Percentiles rank a stretch among this genome's conserved stretches.
phyloP scores from a whole-genome alignment of 108 stramenopile genomes.

The Phaeodactylum tricornutum region DNA sequence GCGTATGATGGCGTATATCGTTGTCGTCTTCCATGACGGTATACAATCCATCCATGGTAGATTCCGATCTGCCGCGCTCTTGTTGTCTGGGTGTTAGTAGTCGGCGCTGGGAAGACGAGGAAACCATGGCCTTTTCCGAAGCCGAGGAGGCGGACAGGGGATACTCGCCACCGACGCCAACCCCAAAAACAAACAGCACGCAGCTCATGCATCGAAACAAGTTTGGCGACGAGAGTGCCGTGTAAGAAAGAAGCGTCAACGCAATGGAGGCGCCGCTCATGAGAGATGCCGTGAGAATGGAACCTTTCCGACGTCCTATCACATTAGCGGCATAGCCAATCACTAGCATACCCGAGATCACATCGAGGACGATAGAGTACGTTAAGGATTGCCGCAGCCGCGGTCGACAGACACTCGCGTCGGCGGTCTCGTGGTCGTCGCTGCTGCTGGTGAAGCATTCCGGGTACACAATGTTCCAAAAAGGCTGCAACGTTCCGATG shows the following conservation, averaged over 20 bases:
- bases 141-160: conserved; percentile 49
- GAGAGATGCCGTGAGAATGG: conserved; percentile 42
- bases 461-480: conserved; percentile 48
- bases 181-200: conserved; percentile 46
- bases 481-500: conserved; percentile 53
- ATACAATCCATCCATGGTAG: neutral
- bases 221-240: neutral
- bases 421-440: conserved; percentile 7
- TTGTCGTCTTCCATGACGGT: neutral
- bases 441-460: conserved; percentile 23
- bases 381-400: conserved; percentile 29
- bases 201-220: conserved; percentile 14
- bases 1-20: neutral
- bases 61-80: neutral
- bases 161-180: conserved; percentile 75
- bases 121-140: conserved; percentile 28
- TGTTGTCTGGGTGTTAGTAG: too few species aligned
- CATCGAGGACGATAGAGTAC: conserved; percentile 47
- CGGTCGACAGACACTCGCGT: conserved; percentile 8
- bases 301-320: conserved; percentile 45
- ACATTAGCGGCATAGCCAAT: conserved; percentile 35
- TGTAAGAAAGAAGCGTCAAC: neutral
- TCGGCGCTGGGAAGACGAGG: neutral
- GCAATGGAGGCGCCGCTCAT: conserved; percentile 32
- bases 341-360: conserved; percentile 51